phyloP scores from a whole-genome alignment of 345 rosid genomes.

The Populus davidiana region DNA sequence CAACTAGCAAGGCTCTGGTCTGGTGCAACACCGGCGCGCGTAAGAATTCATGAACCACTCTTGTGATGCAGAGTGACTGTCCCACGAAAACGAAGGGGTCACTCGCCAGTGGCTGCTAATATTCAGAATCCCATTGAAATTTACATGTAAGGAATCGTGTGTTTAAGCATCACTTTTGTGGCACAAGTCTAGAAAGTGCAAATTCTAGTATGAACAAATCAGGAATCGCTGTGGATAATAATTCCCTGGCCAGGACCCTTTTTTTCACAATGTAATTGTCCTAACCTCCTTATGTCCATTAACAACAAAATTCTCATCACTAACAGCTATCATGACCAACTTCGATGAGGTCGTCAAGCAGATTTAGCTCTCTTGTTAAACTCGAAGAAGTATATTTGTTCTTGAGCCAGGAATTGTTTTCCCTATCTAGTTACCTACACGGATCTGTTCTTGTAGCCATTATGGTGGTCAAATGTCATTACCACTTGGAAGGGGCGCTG shows the following conservation, averaged over 20 bases:
- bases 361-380: not conserved
- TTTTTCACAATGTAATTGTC: not conserved
- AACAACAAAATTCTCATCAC: too few relatives aligned
- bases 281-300: not conserved
- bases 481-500: not conserved
- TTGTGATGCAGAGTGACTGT: too few relatives aligned
- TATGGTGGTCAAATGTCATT: not conserved
- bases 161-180: not conserved
- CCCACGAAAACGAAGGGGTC: too few relatives aligned
- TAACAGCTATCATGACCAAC: not conserved
- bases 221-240: not conserved
- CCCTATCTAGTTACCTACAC: not conserved
- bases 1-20: too few relatives aligned
- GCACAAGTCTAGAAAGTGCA: not conserved
- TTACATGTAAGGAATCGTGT: too few relatives aligned
- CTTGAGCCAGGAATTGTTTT: not conserved
- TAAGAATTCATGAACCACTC: too few relatives aligned
- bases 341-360: not conserved
- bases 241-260: not conserved
- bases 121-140: too few relatives aligned
- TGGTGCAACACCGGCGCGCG: too few relatives aligned
- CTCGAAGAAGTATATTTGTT: slow-evolving; percentile 4
- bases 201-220: not conserved
- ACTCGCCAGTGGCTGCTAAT: too few relatives aligned
- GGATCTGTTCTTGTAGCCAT: not conserved